These are phyloP conservation scores for Aureobasidium zeae DNA, from an alignment of 2,329 filamentous ascomycete species.

Conservation along the genomic window DNA sequence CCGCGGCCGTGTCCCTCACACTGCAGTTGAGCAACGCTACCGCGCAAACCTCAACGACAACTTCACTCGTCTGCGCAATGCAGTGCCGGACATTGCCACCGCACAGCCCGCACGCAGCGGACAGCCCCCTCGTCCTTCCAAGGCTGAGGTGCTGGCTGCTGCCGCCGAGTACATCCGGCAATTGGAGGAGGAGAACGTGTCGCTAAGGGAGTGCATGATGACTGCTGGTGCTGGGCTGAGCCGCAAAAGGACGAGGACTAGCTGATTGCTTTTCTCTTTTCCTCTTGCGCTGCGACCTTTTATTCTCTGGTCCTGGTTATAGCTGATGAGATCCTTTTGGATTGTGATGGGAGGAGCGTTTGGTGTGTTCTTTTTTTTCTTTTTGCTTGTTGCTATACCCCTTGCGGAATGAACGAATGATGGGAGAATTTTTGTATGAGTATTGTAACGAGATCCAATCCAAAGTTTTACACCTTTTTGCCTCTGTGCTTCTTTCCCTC, in stretches of 20 bases:
- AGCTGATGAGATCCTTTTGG: background rate
- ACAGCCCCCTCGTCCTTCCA: constrained; percentile 8
- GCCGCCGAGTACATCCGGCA: constrained; percentile 13
- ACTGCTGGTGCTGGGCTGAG: background rate
- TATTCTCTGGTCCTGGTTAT: background rate
- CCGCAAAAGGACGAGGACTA: constrained; percentile 8
- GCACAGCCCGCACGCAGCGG: constrained; percentile 6
- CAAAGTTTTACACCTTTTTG: too few species aligned
- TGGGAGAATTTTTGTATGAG: too few species aligned
- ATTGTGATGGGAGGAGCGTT: background rate
- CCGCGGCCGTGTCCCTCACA: background rate
- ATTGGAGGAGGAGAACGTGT: constrained; percentile 13
- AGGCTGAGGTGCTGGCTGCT: constrained; percentile 7
- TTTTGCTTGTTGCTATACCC: background rate
- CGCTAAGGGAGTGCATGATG: constrained; percentile 7
- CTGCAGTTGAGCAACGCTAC: constrained; percentile 14
- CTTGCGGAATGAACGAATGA: too few species aligned
- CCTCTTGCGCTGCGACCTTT: too few species aligned
- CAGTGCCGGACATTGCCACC: constrained; percentile 2
- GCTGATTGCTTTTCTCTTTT: background rate
- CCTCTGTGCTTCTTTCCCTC: too few species aligned
- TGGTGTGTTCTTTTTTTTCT: background rate
- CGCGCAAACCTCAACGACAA: constrained; percentile 7
- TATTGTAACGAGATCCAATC: too few species aligned
- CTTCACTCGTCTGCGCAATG: background rate